Conservation (phyloP, 345 rosid species). For the Nasturtium officinale region DNA sequence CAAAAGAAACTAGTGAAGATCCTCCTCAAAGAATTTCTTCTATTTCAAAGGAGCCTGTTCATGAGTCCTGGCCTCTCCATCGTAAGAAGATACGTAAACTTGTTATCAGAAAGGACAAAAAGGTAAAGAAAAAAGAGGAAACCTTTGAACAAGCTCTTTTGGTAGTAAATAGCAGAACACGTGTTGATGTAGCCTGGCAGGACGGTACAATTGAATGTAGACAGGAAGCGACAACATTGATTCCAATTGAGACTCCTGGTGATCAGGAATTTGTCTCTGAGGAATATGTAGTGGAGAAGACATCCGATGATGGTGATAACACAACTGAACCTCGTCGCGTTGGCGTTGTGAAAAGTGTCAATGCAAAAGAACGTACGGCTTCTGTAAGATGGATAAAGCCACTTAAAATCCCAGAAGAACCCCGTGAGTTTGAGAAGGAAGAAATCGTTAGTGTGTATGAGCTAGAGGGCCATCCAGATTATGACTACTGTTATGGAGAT, state of each 20-base stretch:
- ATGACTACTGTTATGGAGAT: constrained; percentile 95
- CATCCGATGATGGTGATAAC: constrained; percentile 69
- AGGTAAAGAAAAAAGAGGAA: constrained; percentile 78
- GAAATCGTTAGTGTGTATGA: constrained; percentile 93
- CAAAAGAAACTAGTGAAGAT: constrained; percentile 45
- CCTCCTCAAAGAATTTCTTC: constrained; percentile 45
- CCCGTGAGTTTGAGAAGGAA: constrained; percentile 85
- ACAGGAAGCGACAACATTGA: constrained; percentile 59
- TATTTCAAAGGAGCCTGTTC: constrained; percentile 66
- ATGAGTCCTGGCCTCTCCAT: constrained; percentile 83
- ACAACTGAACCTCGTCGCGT: constrained; percentile 67
- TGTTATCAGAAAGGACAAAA: constrained; percentile 79
- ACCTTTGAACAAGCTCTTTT: constrained; percentile 81
- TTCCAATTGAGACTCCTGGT: constrained; percentile 96
- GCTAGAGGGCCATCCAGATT: constrained; percentile 94
- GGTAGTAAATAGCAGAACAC: constrained; percentile 67
- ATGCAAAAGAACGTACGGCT: constrained; percentile 94
- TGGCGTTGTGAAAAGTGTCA: constrained; percentile 85
- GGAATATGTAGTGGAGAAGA: constrained; percentile 92
- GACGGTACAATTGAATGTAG: constrained; percentile 67
- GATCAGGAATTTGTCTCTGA: constrained; percentile 96
- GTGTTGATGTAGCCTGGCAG: constrained; percentile 90
- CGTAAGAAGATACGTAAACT: constrained; percentile 92
- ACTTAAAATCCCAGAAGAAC: constrained; percentile 72
- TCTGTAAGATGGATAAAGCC: constrained; percentile 83